A percentile compares a stretch with the other conserved stretches of the same genome.
These are phyloP conservation scores for Herpotrichia juniperi DNA, from an alignment of 2,329 filamentous ascomycete genomes.

Conservation along the genomic window DNA sequence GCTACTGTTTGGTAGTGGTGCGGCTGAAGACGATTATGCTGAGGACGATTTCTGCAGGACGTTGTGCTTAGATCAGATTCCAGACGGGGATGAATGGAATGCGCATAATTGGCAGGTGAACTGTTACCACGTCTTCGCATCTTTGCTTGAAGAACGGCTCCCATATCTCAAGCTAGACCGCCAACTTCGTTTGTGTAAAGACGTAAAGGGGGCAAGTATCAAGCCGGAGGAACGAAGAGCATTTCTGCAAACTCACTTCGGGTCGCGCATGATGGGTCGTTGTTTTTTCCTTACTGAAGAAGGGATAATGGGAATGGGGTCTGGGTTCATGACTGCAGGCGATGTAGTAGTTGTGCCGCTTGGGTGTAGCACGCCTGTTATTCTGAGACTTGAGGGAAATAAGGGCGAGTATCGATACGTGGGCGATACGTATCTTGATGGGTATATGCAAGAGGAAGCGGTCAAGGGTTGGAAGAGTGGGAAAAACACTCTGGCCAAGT, in stretches of 20 bases:
- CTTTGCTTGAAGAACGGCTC: conserved; percentile 16
- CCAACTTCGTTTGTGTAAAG: conserved; percentile 14
- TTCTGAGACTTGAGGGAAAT: conserved; percentile 32
- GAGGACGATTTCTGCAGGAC: conserved; percentile 39
- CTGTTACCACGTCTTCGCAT: conserved; percentile 25
- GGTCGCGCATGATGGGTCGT: conserved; percentile 26
- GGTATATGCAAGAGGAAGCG: conserved; percentile 44
- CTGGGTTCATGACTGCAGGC: conserved; percentile 33
- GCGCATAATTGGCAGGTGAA: conserved; percentile 20
- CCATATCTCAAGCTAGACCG: conserved; percentile 19
- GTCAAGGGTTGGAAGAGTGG: conserved; percentile 9
- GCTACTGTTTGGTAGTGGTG: conserved; percentile 19
- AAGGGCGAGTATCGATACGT: conserved; percentile 35
- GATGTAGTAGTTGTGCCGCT: conserved; percentile 44
- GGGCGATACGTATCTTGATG: conserved; percentile 44
- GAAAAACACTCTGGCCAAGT: not conserved
- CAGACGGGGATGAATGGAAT: conserved; percentile 12
- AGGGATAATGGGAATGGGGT: conserved; percentile 39
- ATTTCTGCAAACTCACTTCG: conserved; percentile 23
- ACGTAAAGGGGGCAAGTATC: conserved; percentile 1
- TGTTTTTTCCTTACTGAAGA: conserved; percentile 23
- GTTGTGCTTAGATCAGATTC: conserved; percentile 33
- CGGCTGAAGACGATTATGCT: not conserved
- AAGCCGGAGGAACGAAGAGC: conserved; percentile 9
- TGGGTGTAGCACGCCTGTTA: conserved; percentile 43